phyloP scores from a whole-genome alignment of 441 rosid genomes.

The Gossypium aridum region DNA sequence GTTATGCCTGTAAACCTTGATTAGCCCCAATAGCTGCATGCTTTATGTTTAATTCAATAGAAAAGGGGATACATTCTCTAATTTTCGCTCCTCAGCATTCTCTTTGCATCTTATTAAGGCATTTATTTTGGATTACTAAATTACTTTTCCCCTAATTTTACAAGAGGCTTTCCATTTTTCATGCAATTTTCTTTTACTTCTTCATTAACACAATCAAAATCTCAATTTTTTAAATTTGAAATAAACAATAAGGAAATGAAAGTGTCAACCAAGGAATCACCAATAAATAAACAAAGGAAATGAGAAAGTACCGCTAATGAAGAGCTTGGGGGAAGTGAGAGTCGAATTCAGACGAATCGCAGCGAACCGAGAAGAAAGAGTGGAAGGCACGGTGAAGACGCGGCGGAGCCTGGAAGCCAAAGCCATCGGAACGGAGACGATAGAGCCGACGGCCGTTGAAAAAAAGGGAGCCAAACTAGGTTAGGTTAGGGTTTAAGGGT shows the following conservation, averaged over 20 bases:
- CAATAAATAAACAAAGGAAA: neutral
- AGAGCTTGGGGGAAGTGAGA: constrained; percentile 61
- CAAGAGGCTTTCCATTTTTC: neutral
- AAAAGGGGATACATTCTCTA: neutral
- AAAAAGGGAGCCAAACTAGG: neutral
- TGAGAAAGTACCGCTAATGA: constrained; percentile 14
- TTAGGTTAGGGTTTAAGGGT: constrained; percentile 5
- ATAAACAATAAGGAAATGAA: neutral
- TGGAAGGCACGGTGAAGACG: constrained; percentile 21
- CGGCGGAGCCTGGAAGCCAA: constrained; percentile 43
- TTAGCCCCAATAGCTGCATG: neutral
- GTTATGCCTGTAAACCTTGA: neutral
- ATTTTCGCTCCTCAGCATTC: neutral
- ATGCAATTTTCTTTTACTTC: neutral
- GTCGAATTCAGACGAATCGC: constrained; percentile 43
- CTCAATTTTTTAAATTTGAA: neutral
- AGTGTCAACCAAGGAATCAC: too few relatives aligned
- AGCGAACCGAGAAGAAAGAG: constrained; percentile 24
- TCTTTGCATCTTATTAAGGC: neutral
- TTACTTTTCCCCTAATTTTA: neutral
- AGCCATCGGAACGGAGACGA: constrained; percentile 36
- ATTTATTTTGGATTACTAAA: neutral
- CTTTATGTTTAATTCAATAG: neutral
- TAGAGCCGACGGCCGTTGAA: neutral
- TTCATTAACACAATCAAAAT: neutral